Base-by-base conservation (phyloP, 495 filamentous ascomycete species). In the Corynascus novoguineensis region DNA sequence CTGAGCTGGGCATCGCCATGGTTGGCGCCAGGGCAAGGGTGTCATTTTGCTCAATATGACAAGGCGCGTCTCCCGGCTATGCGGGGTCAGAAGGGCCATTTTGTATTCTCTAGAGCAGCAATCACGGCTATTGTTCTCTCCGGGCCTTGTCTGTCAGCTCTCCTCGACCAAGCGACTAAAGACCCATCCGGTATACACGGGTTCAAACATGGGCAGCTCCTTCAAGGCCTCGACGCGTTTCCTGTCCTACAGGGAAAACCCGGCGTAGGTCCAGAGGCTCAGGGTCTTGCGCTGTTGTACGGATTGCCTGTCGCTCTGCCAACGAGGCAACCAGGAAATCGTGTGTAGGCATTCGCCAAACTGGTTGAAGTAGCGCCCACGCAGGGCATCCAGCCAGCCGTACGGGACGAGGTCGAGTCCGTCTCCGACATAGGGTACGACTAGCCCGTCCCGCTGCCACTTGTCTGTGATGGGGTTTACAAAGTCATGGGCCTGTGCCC, bases 31-130 rank as follows among this genome's bases (percentile, higher is more conserved):
- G 35, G 35, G 35, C 35, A 38, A 38, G 35, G 35, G 35, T 38
- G 35, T 38, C 35, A 38, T 38, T 38, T 38, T 38, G 35, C 35
- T 38, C 35, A 38, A 38, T 38, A 38, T 38, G 35, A 46, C 21
- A 46, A 46, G 42, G 40, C 40, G 40, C 40, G 40, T 42, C 40
- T 42, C 40, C 40, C 40, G 40, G 40, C 40, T 42, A 42, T 12
- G 40, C 40, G 40, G 19, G 40, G 40, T 42, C 40, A 42, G 40
- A 42, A 42, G 17, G 40, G 40, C 40, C 40, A 42, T 42, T 42
- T 24, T 42, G 17, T 42, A 42, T 42, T 42, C 3, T 42, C 40
- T 42, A 42, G 40, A 42, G 40, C 40, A 24, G 40, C 40, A 42
- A 42, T 42, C 17, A 42, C 40, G 40, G 40, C 40, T 42, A 42